Evolutionary conservation across 139 green algal species (phyloP), one percentile per base, ranked within the genome.

Genomic region (Chlamydomonas sphaeroides): DNA sequence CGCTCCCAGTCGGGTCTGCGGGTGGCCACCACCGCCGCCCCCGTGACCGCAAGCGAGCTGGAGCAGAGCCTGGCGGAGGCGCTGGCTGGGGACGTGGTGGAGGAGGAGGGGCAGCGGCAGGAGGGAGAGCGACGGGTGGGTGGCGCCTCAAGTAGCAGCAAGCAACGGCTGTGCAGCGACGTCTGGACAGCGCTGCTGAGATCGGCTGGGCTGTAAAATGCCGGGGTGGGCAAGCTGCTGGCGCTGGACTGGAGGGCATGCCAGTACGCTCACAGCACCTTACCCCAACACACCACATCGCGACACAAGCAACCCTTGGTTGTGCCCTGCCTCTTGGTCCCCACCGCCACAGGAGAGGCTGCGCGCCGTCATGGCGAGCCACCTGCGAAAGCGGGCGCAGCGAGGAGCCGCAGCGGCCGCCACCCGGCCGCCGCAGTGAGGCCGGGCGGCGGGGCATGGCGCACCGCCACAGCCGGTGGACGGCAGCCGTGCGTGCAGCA

Each of bases 31-130:
- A 79, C 71, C 10, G 71, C 71, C 6, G 71, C 71, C 6, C 71
- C 71, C 28, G 53, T 79, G 32, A 79, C 71, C 28, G 71, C 53
- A 38, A 53, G n/a, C 11, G 71, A 79, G 56, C 71, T 79, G 71
- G 71, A 67, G 71, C 71, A 79, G 51, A 79, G 71, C 38, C 53
- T 79, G 53, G 71, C 71, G 36, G 71, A 79, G 71, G 68, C 36
- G 2, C 56, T 68, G 23, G 71, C 35, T 6, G 53, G 53, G 7
- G 71, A 79, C 38, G 56, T 79, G 53, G 51, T 79, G 51, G 71
- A 79, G 71, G 71, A 38, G 21, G 48, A 11, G 42, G 48, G 17
- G 48, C 69, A 33, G 69, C 30, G 69, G 48, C n/a, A 21, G 48
- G 69, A 77, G 69, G 23, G 26, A 5, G 69, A 42, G 1, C 57